Evolutionary conservation across 2,329 filamentous ascomycete species (phyloP).

Genomic region (Diaporthe amygdali): DNA sequence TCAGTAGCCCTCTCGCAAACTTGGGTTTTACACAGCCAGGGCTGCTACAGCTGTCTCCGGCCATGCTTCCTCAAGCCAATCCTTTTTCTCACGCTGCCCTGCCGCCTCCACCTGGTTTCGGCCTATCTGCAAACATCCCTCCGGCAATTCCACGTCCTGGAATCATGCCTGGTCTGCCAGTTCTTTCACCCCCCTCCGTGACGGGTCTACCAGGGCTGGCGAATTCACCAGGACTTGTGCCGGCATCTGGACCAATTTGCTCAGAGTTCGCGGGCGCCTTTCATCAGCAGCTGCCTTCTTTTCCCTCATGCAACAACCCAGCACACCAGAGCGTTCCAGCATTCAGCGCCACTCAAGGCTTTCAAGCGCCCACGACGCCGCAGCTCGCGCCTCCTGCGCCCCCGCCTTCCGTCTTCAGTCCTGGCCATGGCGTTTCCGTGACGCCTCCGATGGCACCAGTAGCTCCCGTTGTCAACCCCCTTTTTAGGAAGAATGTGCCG

Average conservation of each 20-base stretch:
- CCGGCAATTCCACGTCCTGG: neutral
- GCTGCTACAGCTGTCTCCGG: neutral
- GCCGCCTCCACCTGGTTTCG: neutral
- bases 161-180: neutral
- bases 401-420: neutral
- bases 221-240: neutral
- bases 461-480: neutral
- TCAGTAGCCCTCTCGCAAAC: neutral
- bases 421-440: neutral
- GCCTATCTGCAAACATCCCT: neutral
- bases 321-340: constrained; percentile 3
- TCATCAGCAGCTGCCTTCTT: constrained; percentile 11
- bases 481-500: constrained; percentile 22
- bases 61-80: neutral
- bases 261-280: neutral
- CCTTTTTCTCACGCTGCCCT: neutral
- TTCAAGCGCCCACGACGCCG: neutral
- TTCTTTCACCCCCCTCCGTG: neutral
- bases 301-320: constrained; percentile 19
- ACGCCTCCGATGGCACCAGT: neutral
- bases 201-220: neutral
- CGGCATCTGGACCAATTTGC: neutral
- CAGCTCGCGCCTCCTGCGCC: constrained; percentile 2
- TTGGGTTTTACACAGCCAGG: neutral
- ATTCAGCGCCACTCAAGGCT: neutral